phyloP scores from a whole-genome alignment of 768 basidiomycete genomes.

The Xerocomus spinulosus region DNA sequence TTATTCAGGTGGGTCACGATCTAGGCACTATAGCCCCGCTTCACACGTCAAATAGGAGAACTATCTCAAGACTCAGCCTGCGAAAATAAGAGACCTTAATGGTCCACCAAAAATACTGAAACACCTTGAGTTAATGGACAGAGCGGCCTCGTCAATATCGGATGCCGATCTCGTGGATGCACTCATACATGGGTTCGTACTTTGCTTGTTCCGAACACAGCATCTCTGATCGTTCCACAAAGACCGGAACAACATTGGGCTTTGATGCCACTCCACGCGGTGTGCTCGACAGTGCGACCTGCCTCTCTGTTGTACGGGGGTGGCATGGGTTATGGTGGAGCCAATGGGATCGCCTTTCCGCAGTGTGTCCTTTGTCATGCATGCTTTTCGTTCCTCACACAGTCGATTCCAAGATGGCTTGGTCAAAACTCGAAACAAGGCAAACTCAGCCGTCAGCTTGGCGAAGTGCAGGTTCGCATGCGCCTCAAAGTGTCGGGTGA shows the following conservation, averaged over 20 bases:
- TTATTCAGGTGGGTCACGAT: conserved; percentile 68
- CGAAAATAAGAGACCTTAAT: conserved; percentile 48
- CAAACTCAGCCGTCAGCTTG: conserved; percentile 75
- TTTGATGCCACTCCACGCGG: conserved; percentile 89
- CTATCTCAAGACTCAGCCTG: conserved; percentile 81
- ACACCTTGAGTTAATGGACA: conserved; percentile 75
- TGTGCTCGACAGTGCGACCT: conserved; percentile 85
- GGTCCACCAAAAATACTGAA: conserved; percentile 67
- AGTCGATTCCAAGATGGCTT: conserved; percentile 65
- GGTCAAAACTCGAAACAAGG: conserved; percentile 94
- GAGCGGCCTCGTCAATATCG: conserved; percentile 88
- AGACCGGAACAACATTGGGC: conserved; percentile 96
- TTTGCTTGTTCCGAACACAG: not conserved
- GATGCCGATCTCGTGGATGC: conserved; percentile 92
- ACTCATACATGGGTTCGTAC: conserved; percentile 80
- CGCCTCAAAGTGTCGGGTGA: conserved; percentile 90
- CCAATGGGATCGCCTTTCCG: conserved; percentile 73
- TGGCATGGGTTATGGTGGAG: conserved; percentile 61
- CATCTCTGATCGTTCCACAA: not conserved
- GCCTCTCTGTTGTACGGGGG: conserved; percentile 78
- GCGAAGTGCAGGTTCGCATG: conserved; percentile 94
- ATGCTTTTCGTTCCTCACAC: not conserved
- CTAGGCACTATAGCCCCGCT: not conserved
- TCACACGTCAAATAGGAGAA: conserved; percentile 67
- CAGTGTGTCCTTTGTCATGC: conserved; percentile 50